Percentiles rank a stretch among this genome's conserved stretches.
Conservation (phyloP, 208 protist species). For the Porcisia deanei region DNA sequence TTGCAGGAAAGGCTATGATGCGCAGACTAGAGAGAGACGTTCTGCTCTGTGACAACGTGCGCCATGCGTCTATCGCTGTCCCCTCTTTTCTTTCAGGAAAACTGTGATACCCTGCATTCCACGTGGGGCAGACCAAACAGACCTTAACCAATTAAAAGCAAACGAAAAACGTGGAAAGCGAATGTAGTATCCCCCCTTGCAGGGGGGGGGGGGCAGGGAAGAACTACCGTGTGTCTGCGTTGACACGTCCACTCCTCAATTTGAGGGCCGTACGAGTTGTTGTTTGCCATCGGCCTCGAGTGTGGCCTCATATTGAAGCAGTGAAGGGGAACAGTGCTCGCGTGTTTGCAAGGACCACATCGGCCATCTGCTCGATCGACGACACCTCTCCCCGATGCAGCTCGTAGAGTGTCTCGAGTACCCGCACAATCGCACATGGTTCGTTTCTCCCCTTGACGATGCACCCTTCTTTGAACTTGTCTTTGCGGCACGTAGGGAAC, state of each 20-base stretch:
- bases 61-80: no score
- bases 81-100: not conserved
- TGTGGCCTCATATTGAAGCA: not conserved
- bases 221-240: not conserved
- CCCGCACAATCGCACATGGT: constrained; percentile 59
- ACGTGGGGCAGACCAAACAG: not conserved
- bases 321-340: constrained; percentile 60
- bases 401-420: constrained; percentile 73
- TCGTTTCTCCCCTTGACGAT: constrained; percentile 77
- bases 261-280: not conserved
- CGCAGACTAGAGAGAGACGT: not conserved
- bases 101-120: not conserved
- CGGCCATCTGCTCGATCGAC: constrained; percentile 52
- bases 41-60: no score
- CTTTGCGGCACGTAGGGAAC: constrained; percentile 56
- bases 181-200: not conserved
- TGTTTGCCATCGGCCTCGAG: not conserved
- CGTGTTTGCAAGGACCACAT: constrained; percentile 54
- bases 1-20: not conserved
- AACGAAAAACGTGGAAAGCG: not conserved
- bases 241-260: not conserved
- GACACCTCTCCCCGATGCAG: constrained; percentile 46
- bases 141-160: no score
- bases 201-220: not conserved
- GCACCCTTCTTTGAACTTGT: constrained; percentile 66